These are phyloP conservation scores for Spiraea crenata DNA, from an alignment of 331 rosid genomes.

Conservation along the genomic window DNA sequence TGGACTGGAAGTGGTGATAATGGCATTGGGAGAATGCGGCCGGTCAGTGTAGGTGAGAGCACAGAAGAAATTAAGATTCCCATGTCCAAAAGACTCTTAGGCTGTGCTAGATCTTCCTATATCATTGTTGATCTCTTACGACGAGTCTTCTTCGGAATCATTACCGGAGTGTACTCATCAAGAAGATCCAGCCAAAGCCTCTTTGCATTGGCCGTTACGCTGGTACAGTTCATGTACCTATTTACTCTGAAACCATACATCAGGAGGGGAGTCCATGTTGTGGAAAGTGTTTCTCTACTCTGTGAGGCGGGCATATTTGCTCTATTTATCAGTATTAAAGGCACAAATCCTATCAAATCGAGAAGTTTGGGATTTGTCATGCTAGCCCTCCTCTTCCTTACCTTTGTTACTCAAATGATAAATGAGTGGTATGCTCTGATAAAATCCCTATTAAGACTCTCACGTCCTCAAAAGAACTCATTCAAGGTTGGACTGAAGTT, in stretches of 20 bases:
- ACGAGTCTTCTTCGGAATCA: slow-evolving; percentile 53
- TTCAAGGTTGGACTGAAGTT: slow-evolving; percentile 44
- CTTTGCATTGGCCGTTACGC: slow-evolving; percentile 46
- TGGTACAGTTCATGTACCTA: slow-evolving; percentile 44
- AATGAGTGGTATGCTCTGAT: slow-evolving; percentile 55
- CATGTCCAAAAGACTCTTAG: slow-evolving; percentile 35
- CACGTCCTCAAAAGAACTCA: slow-evolving; percentile 43
- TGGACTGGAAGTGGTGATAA: slow-evolving; percentile 40
- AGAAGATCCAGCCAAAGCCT: slow-evolving; percentile 44
- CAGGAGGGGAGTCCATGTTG: slow-evolving; percentile 50
- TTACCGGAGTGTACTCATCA: slow-evolving; percentile 49
- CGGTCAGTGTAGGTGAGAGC: slow-evolving; percentile 42
- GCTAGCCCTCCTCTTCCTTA: slow-evolving; percentile 41
- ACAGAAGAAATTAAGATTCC: slow-evolving; percentile 44
- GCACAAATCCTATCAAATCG: slow-evolving; percentile 29
- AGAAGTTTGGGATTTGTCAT: slow-evolving; percentile 33
- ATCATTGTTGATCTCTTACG: slow-evolving; percentile 49
- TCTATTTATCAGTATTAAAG: slow-evolving; percentile 23
- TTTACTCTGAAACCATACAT: slow-evolving; percentile 51
- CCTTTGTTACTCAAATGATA: slow-evolving; percentile 48
- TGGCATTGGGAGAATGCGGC: slow-evolving; percentile 37
- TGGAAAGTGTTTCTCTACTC: slow-evolving; percentile 53
- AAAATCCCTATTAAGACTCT: slow-evolving; percentile 38
- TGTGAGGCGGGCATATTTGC: slow-evolving; percentile 46
- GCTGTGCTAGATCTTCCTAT: slow-evolving; percentile 52